phyloP scores from a whole-genome alignment of 352 stramenopile genomes.

The Phytophthora kernoviae region DNA sequence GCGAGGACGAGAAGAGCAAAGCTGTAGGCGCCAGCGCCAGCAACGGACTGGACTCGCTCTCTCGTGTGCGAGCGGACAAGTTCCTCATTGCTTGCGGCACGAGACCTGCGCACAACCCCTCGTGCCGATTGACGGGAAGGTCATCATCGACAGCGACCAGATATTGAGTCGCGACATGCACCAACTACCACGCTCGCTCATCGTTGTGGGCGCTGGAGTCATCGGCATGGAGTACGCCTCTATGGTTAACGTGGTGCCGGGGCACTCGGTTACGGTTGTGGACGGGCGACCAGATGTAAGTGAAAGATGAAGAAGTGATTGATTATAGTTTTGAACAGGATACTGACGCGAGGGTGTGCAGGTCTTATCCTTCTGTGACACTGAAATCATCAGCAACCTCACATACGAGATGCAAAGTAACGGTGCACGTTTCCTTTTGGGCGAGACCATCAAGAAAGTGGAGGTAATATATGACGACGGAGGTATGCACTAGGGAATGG shows the following conservation, averaged over 20 bases:
- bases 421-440: constrained; percentile 83
- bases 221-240: constrained; percentile 93
- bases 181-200: constrained; percentile 73
- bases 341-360: constrained; percentile 22
- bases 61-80: constrained; percentile 69
- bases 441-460: constrained; percentile 78
- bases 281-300: constrained; percentile 73
- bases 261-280: constrained; percentile 87
- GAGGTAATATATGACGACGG: constrained; percentile 38
- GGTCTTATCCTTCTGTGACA: constrained; percentile 86
- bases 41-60: constrained; percentile 36
- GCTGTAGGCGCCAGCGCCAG: constrained; percentile 7
- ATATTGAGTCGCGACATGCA: constrained; percentile 74
- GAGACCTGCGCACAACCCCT: constrained; percentile 72
- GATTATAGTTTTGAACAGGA: background rate
- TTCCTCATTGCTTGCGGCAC: constrained; percentile 89
- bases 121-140: constrained; percentile 85
- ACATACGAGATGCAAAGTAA: constrained; percentile 91
- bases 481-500: background rate
- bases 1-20: constrained; percentile 20
- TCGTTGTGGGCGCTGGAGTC: constrained; percentile 84
- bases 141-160: constrained; percentile 85
- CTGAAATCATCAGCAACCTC: constrained; percentile 87
- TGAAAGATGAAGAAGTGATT: background rate
- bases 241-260: constrained; percentile 90